Evolutionary conservation across 2,329 filamentous ascomycete species (phyloP), one percentile per base, ranked within the genome.

Genomic region (Penicillium vulpinum): DNA sequence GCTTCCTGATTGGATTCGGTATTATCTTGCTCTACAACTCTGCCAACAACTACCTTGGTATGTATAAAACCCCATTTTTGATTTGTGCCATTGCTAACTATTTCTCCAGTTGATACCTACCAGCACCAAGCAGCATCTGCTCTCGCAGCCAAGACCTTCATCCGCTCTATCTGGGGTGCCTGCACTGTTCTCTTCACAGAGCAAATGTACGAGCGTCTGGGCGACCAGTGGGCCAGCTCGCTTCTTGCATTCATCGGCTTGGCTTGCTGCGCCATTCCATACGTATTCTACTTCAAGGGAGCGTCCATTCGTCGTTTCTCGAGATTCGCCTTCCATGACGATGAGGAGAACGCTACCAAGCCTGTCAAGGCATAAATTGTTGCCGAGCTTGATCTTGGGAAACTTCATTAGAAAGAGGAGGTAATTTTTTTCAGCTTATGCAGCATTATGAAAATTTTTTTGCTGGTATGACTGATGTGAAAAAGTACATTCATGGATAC

Each of bases 1-100:
- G 89, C 33, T 83, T 86, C 70, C 83, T 85, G 13, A 85, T 92
- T 51, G 89, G 89, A 11, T 91, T 92, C 67, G 89, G 89, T 57
- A 91, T 92, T 77, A 91, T 92, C 73, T 91, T 92, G 79, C 79
- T 92, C 24, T 92, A 92, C 79, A 92, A 92, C 77, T 82, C 88
- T 10, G 86, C 87, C 66, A 90, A 89, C 74, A 89, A 89, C 77
- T 90, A 90, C 75, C 82, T 89, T 28, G 75, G 70, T 75, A 68
- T 52, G 70, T 67, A 36, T 2, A 9, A 1, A 7, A 4, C n/a
- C 0, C 11, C 15, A 7, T 29, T 1, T 24, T 8, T 21, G 7
- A 16, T 45, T 15, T 35, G 3, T 11, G 4, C 8, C 7, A 1
- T 36, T 51, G 39, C 64, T 72, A 54, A 67, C 51, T 21, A 28